Evolutionary conservation across 1,284 basidiomycete genomes (phyloP).

Genomic region (Heterobasidion irregulare): DNA sequence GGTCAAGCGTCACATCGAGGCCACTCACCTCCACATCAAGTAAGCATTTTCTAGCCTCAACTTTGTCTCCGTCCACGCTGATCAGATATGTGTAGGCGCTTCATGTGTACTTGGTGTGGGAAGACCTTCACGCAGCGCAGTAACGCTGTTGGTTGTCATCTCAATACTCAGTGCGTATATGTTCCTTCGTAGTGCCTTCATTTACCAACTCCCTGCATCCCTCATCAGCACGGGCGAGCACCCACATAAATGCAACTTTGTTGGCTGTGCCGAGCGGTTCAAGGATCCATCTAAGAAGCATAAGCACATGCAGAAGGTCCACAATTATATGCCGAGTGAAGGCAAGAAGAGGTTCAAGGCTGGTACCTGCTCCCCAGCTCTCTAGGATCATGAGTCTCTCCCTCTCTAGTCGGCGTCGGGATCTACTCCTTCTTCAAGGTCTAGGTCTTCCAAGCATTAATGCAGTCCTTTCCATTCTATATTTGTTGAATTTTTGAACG

Average conservation of each 20-base stretch:
- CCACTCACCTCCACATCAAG: slow-evolving; percentile 54
- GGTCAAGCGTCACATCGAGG: slow-evolving; percentile 60
- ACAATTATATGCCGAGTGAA: slow-evolving; percentile 41
- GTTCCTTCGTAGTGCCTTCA: not conserved
- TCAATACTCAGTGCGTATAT: slow-evolving; percentile 47
- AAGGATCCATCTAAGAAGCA: slow-evolving; percentile 58
- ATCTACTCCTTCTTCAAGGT: no score
- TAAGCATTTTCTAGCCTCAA: slow-evolving; percentile 20
- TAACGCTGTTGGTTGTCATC: slow-evolving; percentile 45
- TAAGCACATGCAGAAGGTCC: slow-evolving; percentile 46
- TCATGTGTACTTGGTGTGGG: slow-evolving; percentile 43
- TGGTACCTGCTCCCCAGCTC: not conserved
- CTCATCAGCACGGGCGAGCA: slow-evolving; percentile 40
- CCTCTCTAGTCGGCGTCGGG: no score
- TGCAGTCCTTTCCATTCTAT: no score
- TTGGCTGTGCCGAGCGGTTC: slow-evolving; percentile 43
- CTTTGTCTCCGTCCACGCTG: slow-evolving; percentile 1
- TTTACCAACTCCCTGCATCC: not conserved
- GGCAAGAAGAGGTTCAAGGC: slow-evolving; percentile 33
- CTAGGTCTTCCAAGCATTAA: no score
- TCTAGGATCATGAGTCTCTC: slow-evolving; percentile 10
- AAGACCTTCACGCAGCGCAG: slow-evolving; percentile 55
- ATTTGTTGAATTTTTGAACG: no score
- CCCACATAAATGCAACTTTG: slow-evolving; percentile 45
- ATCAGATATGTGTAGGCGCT: slow-evolving; percentile 29